These are phyloP conservation scores for Stachybotrys elegans DNA, from an alignment of 2,329 filamentous ascomycete species.

Conservation along the genomic window DNA sequence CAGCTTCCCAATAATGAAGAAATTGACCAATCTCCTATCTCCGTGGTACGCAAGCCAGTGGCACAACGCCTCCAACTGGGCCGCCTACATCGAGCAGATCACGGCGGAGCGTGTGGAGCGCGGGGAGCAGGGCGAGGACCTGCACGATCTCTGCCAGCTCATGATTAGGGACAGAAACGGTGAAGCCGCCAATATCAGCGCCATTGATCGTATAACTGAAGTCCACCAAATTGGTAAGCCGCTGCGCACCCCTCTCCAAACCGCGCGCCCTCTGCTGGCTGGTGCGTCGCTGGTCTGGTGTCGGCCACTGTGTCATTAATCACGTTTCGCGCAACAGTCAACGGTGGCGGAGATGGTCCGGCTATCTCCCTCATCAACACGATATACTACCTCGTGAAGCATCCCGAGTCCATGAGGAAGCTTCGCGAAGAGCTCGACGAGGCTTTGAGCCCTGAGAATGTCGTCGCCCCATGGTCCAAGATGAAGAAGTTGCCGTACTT, in stretches of 20 bases:
- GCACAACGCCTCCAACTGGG: background rate
- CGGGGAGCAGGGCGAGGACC: background rate
- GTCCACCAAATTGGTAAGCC: background rate
- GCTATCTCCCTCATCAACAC: conserved; percentile 41
- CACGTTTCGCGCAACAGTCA: conserved; percentile 48
- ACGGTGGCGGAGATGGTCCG: conserved; percentile 47
- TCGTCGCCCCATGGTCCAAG: conserved; percentile 43
- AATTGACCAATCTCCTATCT: background rate
- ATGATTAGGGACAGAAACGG: background rate
- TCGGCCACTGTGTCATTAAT: too few species aligned
- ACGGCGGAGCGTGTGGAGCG: background rate
- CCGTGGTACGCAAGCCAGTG: background rate
- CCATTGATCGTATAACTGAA: background rate
- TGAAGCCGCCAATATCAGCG: background rate
- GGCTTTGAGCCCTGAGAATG: conserved; percentile 35
- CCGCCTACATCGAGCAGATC: background rate
- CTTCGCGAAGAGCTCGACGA: conserved; percentile 13
- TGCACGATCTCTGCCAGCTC: background rate
- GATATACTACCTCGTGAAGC: conserved; percentile 8
- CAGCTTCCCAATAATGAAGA: background rate
- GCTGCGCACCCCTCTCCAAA: background rate
- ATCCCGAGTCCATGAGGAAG: conserved; percentile 6
- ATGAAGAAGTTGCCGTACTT: conserved; percentile 47
- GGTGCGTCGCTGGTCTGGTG: too few species aligned
- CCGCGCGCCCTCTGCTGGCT: too few species aligned